These are phyloP conservation scores for Jaminaea rosea DNA, from an alignment of 1,284 basidiomycete genomes.

Conservation along the genomic window DNA sequence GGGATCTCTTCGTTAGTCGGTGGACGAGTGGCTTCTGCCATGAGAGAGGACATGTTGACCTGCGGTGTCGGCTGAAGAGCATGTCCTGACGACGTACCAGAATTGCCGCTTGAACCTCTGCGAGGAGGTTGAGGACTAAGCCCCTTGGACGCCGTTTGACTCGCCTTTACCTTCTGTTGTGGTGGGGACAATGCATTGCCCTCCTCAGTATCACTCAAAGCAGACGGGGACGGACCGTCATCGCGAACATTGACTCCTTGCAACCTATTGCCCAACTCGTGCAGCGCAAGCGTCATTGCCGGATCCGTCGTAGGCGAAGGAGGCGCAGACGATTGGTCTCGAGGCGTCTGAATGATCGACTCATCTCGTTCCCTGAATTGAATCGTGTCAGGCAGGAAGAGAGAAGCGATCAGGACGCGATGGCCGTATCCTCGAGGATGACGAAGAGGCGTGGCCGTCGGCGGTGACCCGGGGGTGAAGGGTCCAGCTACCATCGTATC, in stretches of 20 bases:
- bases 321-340: neutral
- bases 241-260: neutral
- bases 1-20: neutral
- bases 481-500: no score
- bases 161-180: no score
- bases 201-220: neutral
- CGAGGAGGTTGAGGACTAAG: no score
- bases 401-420: conserved; percentile 41
- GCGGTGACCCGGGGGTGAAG: no score
- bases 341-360: conserved; percentile 7
- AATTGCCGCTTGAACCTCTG: no score
- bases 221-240: neutral
- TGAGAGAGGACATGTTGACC: conserved; percentile 38
- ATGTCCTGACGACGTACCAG: conserved; percentile 10
- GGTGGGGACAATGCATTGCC: no score
- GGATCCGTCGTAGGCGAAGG: neutral
- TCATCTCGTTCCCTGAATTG: conserved; percentile 21
- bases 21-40: conserved; percentile 24
- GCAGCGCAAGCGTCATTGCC: neutral
- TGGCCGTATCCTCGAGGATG: no score
- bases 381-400: conserved; percentile 37
- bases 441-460: no score
- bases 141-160: no score
- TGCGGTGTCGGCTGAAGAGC: neutral
- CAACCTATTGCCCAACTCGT: neutral